phyloP scores from a whole-genome alignment of 2,329 filamentous ascomycete genomes.

The Apiospora malaysiana region DNA sequence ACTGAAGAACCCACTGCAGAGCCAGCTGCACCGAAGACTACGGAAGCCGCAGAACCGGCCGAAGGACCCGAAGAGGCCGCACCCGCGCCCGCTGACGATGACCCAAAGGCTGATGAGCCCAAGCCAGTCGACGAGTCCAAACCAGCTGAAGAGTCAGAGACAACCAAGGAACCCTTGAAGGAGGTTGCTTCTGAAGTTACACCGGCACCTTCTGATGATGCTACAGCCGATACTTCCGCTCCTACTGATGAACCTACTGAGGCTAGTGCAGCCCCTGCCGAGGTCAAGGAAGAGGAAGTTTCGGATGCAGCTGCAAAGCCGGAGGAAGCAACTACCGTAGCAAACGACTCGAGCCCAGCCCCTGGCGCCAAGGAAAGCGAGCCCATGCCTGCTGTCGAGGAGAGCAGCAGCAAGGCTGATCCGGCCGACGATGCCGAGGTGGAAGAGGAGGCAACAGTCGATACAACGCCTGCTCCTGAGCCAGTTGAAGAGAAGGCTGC shows the following conservation, averaged over 20 bases:
- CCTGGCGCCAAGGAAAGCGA: background rate
- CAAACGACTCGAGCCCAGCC: background rate
- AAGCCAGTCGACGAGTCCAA: slow-evolving; percentile 6
- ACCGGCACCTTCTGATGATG: slow-evolving; percentile 1
- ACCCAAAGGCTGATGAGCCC: slow-evolving; percentile 5
- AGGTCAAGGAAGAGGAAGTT: background rate
- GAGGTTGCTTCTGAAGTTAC: slow-evolving; percentile 23
- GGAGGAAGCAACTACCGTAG: background rate
- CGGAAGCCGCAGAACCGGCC: slow-evolving; percentile 41
- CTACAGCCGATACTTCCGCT: background rate
- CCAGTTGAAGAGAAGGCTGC: slow-evolving; percentile 14
- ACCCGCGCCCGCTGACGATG: background rate
- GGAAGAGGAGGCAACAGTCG: slow-evolving; percentile 16
- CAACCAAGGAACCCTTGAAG: background rate
- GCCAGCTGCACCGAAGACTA: slow-evolving; percentile 47
- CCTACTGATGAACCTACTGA: slow-evolving; percentile 10
- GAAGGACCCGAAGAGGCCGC: slow-evolving; percentile 57
- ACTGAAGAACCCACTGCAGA: slow-evolving; percentile 13
- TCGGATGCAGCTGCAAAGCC: background rate
- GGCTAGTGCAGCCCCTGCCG: background rate
- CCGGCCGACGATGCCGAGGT: slow-evolving; percentile 13
- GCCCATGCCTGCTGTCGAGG: background rate
- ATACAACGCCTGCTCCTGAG: slow-evolving; percentile 15
- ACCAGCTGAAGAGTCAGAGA: background rate
- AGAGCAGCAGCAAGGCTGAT: background rate